Conservation (phyloP, 164 flowering plant genomes). For the Macadamia integrifolia region DNA sequence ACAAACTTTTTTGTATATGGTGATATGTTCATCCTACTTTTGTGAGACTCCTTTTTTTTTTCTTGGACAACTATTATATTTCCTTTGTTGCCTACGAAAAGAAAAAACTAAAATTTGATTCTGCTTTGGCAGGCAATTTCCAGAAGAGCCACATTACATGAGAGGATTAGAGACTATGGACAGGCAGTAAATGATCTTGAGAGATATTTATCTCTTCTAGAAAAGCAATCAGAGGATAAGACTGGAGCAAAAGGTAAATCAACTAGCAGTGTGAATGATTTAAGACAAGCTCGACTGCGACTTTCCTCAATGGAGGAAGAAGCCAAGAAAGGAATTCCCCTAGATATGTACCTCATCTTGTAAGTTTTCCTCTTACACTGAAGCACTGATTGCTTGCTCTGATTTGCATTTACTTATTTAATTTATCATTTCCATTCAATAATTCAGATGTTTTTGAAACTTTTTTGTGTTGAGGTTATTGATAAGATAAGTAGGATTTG, state of each 20-base stretch:
- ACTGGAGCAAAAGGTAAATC: conserved; percentile 26
- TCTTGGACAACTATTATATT: too few relatives aligned
- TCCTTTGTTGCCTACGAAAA: too few relatives aligned
- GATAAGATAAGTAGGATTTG: too few relatives aligned
- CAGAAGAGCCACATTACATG: conserved; percentile 83
- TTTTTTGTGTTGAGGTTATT: too few relatives aligned
- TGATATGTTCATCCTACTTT: too few relatives aligned
- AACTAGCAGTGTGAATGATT: conserved; percentile 32
- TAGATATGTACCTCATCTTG: conserved; percentile 81
- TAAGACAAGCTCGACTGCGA: conserved; percentile 47
- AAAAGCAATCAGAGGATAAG: conserved; percentile 38
- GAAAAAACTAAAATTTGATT: not conserved
- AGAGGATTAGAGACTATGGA: conserved; percentile 76
- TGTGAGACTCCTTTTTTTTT: too few relatives aligned
- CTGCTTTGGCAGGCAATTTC: conserved; percentile 68
- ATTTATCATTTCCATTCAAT: not conserved
- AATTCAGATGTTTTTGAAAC: too few relatives aligned
- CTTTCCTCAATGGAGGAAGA: conserved; percentile 55
- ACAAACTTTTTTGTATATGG: too few relatives aligned
- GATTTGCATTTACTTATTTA: not conserved
- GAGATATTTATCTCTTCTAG: conserved; percentile 54
- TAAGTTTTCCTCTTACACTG: conserved; percentile 35
- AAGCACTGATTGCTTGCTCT: not conserved
- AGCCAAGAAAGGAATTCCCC: conserved; percentile 51
- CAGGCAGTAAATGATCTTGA: conserved; percentile 74